A percentile compares a stretch with the other conserved stretches of the same genome.
Conservation (phyloP, 2,329 filamentous ascomycete species). For the Purpureocillium takamizusanense region DNA sequence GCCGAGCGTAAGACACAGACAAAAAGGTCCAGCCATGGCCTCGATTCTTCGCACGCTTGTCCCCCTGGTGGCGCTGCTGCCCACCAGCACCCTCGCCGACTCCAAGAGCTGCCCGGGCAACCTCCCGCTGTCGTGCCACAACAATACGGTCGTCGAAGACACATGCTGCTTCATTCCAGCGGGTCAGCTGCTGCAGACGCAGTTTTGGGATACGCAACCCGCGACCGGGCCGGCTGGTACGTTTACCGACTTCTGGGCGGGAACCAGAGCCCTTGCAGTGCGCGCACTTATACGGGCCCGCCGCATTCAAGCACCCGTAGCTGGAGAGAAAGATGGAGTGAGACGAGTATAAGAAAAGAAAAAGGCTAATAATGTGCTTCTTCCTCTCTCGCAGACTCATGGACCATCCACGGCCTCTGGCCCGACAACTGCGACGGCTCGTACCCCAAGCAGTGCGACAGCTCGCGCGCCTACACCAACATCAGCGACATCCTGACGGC, state of each 20-base stretch:
- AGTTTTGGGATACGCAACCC: conserved; percentile 67
- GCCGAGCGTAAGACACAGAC: not conserved
- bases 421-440: conserved; percentile 62
- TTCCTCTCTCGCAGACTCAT: conserved; percentile 43
- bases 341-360: not conserved
- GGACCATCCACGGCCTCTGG: conserved; percentile 66
- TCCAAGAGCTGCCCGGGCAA: conserved; percentile 16
- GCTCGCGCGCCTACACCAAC: conserved; percentile 51
- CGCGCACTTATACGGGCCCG: not conserved
- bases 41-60: conserved; percentile 6
- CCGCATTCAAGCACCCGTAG: not conserved
- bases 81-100: conserved; percentile 6
- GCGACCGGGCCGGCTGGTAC: conserved; percentile 46
- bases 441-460: conserved; percentile 59
- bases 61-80: conserved; percentile 9
- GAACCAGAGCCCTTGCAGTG: no score
- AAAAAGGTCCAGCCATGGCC: conserved; percentile 3
- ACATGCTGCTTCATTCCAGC: conserved; percentile 67
- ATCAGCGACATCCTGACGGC: conserved; percentile 54
- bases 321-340: not conserved
- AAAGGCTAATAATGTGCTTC: not conserved
- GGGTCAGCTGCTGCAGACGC: conserved; percentile 62
- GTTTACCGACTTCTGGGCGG: no score
- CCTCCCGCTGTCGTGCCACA: conserved; percentile 52
- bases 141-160: conserved; percentile 47